Percentiles rank a stretch among this genome's conserved stretches.
phyloP scores from a whole-genome alignment of 148 eudicot genomes.

The Camellia lanceoleosa region DNA sequence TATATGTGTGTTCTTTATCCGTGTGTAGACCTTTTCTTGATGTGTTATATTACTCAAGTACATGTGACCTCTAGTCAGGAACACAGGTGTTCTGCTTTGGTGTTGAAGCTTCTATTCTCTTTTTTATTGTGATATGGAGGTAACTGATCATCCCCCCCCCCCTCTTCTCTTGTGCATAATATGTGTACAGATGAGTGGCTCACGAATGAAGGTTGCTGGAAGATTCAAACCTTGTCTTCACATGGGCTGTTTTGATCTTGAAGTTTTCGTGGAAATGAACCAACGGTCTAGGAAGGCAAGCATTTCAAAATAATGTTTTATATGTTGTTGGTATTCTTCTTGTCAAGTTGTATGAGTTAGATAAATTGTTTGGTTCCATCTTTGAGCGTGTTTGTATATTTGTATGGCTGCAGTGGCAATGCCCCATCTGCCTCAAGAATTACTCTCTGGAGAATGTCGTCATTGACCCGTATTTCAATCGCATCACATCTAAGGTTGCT shows the following conservation, averaged over 20 bases:
- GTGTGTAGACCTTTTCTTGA: neutral
- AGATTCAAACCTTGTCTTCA: constrained; percentile 71
- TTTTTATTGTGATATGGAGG: neutral
- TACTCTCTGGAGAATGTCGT: constrained; percentile 75
- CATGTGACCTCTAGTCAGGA: neutral
- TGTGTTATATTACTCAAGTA: neutral
- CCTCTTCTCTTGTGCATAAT: neutral
- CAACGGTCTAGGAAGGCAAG: constrained; percentile 76
- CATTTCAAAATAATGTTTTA: neutral
- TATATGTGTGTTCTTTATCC: neutral
- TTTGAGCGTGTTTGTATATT: neutral
- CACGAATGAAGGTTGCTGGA: constrained; percentile 76
- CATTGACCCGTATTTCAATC: constrained; percentile 91
- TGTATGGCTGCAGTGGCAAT: constrained; percentile 68
- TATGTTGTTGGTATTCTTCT: constrained; percentile 2
- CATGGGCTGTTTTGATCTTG: constrained; percentile 84
- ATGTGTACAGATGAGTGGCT: constrained; percentile 65
- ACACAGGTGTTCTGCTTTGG: neutral
- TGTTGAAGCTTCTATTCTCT: neutral
- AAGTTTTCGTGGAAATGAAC: constrained; percentile 66
- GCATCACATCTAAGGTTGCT: constrained; percentile 72
- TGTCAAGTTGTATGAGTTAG: neutral
- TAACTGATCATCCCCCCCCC: neutral
- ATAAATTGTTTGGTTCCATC: neutral
- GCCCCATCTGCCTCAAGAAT: constrained; percentile 94